phyloP scores from a whole-genome alignment of 1,284 basidiomycete species.

The Grifola frondosa region DNA sequence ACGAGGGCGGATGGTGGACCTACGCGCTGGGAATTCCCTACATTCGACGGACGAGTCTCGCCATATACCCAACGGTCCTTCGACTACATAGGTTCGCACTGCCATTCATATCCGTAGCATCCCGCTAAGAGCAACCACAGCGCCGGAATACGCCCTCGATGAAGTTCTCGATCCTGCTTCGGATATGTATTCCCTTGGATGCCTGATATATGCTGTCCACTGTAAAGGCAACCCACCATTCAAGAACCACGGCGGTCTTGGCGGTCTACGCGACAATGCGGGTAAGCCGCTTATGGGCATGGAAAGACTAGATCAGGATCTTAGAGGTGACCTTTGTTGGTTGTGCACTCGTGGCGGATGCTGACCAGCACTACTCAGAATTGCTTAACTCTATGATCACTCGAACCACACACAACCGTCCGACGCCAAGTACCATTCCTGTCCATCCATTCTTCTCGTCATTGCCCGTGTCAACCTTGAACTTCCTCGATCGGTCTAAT shows the following conservation, averaged over 20 bases:
- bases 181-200: slow-evolving; percentile 95
- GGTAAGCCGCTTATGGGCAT: slow-evolving; percentile 64
- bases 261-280: slow-evolving; percentile 77
- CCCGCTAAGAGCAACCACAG: slow-evolving; percentile 41
- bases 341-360: too few relatives aligned
- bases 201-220: slow-evolving; percentile 87
- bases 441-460: slow-evolving; percentile 92
- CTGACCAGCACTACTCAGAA: slow-evolving; percentile 42
- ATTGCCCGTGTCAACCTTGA: slow-evolving; percentile 94
- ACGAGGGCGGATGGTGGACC: slow-evolving; percentile 68
- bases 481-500: slow-evolving; percentile 93
- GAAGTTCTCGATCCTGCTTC: slow-evolving; percentile 84
- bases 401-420: slow-evolving; percentile 69
- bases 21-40: slow-evolving; percentile 86
- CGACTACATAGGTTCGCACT: slow-evolving; percentile 85
- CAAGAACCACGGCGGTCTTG: slow-evolving; percentile 82
- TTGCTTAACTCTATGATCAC: slow-evolving; percentile 81
- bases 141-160: slow-evolving; percentile 94
- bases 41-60: slow-evolving; percentile 81
- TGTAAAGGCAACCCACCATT: slow-evolving; percentile 88
- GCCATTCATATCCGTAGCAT: neutral
- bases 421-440: slow-evolving; percentile 78
- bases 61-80: slow-evolving; percentile 88
- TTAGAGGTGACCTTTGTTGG: slow-evolving; percentile 73
- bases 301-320: slow-evolving; percentile 62